These are phyloP conservation scores for Abrus precatorius DNA, from an alignment of 306 rosid genomes.

Conservation along the genomic window DNA sequence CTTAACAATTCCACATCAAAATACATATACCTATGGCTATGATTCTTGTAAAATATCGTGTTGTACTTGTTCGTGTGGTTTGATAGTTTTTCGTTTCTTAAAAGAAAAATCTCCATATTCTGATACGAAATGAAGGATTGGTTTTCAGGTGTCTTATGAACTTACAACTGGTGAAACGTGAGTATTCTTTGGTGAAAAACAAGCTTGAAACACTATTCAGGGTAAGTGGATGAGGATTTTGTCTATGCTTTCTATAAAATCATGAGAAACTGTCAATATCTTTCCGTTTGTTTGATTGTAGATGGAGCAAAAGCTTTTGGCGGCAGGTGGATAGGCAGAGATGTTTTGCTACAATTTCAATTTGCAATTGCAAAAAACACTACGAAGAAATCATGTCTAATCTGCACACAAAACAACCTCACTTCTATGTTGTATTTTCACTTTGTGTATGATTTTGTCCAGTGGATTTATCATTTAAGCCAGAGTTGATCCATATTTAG, in stretches of 20 bases:
- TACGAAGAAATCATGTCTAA: conserved; percentile 24
- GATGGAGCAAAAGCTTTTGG: conserved; percentile 69
- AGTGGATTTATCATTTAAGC: conserved; percentile 35
- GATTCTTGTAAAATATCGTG: conserved; percentile 1
- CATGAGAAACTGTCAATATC: background rate
- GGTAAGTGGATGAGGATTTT: conserved; percentile 52
- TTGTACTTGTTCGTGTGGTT: background rate
- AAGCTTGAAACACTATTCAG: conserved; percentile 78
- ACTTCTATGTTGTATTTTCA: conserved; percentile 38
- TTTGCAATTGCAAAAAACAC: conserved; percentile 23
- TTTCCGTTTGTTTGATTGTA: conserved; percentile 48
- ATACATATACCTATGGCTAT: background rate
- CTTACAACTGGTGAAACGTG: conserved; percentile 76
- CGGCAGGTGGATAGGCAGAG: conserved; percentile 46
- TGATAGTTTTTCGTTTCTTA: background rate
- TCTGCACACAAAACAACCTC: conserved; percentile 34
- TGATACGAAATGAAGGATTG: background rate
- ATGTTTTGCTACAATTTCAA: conserved; percentile 24
- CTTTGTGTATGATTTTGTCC: conserved; percentile 42
- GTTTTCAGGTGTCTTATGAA: conserved; percentile 68
- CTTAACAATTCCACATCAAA: conserved; percentile 21
- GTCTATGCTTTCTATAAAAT: conserved; percentile 22
- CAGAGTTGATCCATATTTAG: conserved; percentile 6
- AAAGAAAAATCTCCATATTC: background rate
- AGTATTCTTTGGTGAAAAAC: conserved; percentile 67